phyloP scores from a whole-genome alignment of 148 eudicot genomes.

The Salicornia ramosissima region DNA sequence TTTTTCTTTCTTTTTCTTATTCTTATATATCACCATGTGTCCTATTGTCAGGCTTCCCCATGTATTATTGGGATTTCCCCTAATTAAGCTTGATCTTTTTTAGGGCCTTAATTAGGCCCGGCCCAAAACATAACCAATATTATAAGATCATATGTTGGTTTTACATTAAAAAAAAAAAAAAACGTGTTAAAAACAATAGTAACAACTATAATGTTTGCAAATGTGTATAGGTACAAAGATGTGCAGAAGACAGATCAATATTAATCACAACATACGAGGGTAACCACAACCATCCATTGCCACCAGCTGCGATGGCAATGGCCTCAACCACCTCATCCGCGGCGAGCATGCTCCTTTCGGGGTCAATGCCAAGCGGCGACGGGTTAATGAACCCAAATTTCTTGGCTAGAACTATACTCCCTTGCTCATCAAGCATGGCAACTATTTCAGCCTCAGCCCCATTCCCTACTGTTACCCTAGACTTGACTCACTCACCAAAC shows the following conservation, averaged over 20 bases:
- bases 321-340: conserved; percentile 90
- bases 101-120: too few species aligned
- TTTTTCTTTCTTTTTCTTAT: too few species aligned
- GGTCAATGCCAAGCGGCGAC: conserved; percentile 79
- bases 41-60: too few species aligned
- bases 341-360: conserved; percentile 83
- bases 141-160: too few species aligned
- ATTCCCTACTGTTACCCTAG: conserved; percentile 86
- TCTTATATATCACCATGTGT: too few species aligned
- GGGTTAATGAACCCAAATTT: conserved; percentile 75
- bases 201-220: too few species aligned
- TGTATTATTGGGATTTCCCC: too few species aligned
- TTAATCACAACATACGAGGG: conserved; percentile 90
- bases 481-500: conserved; percentile 67
- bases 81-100: too few species aligned
- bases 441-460: conserved; percentile 96
- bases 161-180: too few species aligned
- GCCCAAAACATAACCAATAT: too few species aligned
- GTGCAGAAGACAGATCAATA: conserved; percentile 75
- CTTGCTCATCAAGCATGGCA: conserved; percentile 76
- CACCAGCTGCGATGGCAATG: conserved; percentile 93
- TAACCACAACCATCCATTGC: conserved; percentile 83
- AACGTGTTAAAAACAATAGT: too few species aligned
- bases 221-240: conserved; percentile 73
- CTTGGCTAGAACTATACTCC: conserved; percentile 68